Evolutionary conservation across 2,329 filamentous ascomycete genomes (phyloP).

Genomic region (Mycosphaerelloides madeirae): DNA sequence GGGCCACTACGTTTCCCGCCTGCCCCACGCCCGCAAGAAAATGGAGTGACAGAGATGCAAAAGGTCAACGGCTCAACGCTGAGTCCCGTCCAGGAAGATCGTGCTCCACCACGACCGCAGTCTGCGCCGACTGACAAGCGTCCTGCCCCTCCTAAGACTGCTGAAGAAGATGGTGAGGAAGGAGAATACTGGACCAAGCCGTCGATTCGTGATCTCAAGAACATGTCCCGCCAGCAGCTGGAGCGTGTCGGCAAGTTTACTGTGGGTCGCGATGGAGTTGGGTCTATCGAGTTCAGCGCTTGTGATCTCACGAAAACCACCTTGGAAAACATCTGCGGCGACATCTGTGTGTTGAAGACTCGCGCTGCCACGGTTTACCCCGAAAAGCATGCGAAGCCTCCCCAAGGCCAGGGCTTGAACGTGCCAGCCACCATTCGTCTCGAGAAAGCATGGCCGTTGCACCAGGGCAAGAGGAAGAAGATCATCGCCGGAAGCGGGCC

Average conservation of each 20-base stretch:
- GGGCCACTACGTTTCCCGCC: conserved; percentile 46
- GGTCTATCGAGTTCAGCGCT: conserved; percentile 70
- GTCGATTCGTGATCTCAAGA: conserved; percentile 65
- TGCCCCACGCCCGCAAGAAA: conserved; percentile 34
- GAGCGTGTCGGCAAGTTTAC: conserved; percentile 69
- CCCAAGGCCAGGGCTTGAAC: conserved; percentile 82
- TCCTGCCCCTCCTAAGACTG: conserved; percentile 12
- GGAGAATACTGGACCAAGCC: conserved; percentile 88
- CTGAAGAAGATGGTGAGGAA: conserved; percentile 39
- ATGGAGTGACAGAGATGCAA: conserved; percentile 58
- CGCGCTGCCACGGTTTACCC: conserved; percentile 86
- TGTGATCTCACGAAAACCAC: conserved; percentile 71
- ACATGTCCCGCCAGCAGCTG: conserved; percentile 75
- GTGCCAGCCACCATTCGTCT: conserved; percentile 84
- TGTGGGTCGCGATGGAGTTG: conserved; percentile 77
- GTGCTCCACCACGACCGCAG: conserved; percentile 32
- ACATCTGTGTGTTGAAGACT: conserved; percentile 50
- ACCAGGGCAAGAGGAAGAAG: conserved; percentile 50
- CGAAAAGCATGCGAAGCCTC: conserved; percentile 69
- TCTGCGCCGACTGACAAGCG: conserved; percentile 20
- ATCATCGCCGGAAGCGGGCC: conserved; percentile 57
- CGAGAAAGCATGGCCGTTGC: conserved; percentile 87
- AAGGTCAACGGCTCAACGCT: conserved; percentile 55
- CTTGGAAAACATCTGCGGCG: conserved; percentile 70
- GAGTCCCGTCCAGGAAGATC: conserved; percentile 71